phyloP scores from a whole-genome alignment of 148 eudicot genomes.

The Agrostemma githago region DNA sequence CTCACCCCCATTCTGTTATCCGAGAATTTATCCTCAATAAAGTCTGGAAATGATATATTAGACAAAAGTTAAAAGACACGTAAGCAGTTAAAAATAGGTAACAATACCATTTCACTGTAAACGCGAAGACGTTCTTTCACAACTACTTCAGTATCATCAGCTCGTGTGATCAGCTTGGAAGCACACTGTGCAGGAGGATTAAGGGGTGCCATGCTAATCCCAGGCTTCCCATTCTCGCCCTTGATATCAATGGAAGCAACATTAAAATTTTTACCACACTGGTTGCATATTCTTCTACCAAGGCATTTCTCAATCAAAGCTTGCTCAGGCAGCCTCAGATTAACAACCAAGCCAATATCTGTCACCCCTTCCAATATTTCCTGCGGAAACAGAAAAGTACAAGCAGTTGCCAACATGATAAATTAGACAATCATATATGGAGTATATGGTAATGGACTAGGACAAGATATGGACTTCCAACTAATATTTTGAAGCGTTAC shows the following conservation, averaged over 20 bases:
- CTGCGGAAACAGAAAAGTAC: constrained; percentile 33
- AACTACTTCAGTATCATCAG: constrained; percentile 87
- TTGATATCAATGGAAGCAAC: constrained; percentile 71
- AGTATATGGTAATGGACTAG: not conserved
- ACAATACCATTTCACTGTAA: constrained; percentile 74
- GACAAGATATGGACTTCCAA: not conserved
- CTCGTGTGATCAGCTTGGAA: constrained; percentile 83
- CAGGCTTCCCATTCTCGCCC: constrained; percentile 77
- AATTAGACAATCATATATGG: not conserved
- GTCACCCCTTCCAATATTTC: constrained; percentile 96
- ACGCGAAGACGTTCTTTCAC: constrained; percentile 79
- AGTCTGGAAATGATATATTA: not conserved
- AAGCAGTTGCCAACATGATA: constrained; percentile 4
- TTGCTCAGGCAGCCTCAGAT: constrained; percentile 79
- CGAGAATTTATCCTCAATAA: not conserved
- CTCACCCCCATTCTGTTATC: too few relatives aligned
- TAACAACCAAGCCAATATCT: constrained; percentile 90
- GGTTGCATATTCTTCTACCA: constrained; percentile 82
- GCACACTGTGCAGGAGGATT: constrained; percentile 69
- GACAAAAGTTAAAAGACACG: not conserved
- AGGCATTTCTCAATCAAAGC: constrained; percentile 91
- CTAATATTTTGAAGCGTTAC: not conserved
- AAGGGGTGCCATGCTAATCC: constrained; percentile 81
- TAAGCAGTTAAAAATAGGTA: not conserved
- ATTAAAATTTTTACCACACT: constrained; percentile 87